phyloP scores from a whole-genome alignment of 2,329 filamentous ascomycete species.

The Hymenoscyphus fructigenus region DNA sequence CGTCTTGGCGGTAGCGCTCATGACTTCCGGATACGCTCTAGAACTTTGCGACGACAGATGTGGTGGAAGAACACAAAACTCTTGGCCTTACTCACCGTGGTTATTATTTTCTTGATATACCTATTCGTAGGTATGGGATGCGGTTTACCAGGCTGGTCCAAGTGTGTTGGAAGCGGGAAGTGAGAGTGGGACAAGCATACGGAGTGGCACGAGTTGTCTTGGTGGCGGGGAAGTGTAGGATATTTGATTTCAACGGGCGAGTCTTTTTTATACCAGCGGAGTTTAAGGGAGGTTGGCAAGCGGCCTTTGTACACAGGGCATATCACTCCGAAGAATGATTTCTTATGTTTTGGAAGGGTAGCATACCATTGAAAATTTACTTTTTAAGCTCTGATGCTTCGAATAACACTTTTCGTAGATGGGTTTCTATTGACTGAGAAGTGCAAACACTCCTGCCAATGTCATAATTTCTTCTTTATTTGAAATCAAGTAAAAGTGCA shows the following conservation, averaged over 20 bases:
- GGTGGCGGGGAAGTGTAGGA: slow-evolving; percentile 5
- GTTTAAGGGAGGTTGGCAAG: not conserved
- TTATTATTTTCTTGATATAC: slow-evolving; percentile 70
- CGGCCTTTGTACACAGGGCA: slow-evolving; percentile 8
- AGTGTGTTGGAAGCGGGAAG: slow-evolving; percentile 30
- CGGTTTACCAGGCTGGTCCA: slow-evolving; percentile 57
- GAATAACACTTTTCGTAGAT: not conserved
- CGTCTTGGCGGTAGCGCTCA: slow-evolving; percentile 81
- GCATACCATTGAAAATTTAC: not conserved
- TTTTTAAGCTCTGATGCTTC: not conserved
- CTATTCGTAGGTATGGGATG: slow-evolving; percentile 72
- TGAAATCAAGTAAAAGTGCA: no score
- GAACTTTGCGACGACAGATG: slow-evolving; percentile 87
- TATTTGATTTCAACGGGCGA: not conserved
- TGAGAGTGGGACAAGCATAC: not conserved
- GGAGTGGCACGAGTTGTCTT: not conserved
- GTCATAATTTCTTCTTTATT: not conserved
- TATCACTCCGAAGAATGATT: not conserved
- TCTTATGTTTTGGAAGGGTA: not conserved
- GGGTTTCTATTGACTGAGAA: not conserved
- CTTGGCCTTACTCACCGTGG: slow-evolving; percentile 75
- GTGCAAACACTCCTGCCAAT: not conserved
- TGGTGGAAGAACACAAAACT: slow-evolving; percentile 99
- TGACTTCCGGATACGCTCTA: slow-evolving; percentile 85
- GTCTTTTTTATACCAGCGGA: slow-evolving; percentile 19